Evolutionary conservation across 2,329 filamentous ascomycete genomes (phyloP).

Genomic region (Epichloe bromicola): DNA sequence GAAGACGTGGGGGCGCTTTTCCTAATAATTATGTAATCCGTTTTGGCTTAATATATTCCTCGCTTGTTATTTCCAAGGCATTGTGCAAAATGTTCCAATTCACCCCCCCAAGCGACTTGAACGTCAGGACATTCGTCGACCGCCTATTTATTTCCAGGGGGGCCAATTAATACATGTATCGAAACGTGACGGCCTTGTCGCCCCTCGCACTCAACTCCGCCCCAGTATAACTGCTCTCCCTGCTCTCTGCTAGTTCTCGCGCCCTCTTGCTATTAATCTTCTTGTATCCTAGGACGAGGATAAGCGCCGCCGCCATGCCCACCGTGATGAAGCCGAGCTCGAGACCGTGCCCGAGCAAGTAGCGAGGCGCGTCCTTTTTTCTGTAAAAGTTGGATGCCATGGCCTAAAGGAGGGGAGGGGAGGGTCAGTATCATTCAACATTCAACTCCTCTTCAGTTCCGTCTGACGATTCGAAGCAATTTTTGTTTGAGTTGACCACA

Average conservation of each 20-base stretch:
- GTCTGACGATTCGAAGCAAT: not conserved
- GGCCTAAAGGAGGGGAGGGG: constrained; percentile 25
- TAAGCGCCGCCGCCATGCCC: constrained; percentile 30
- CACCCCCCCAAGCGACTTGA: too few species aligned
- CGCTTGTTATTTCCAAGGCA: too few species aligned
- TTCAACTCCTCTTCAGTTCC: not conserved
- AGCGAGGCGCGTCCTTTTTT: constrained; percentile 31
- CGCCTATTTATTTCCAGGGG: too few species aligned
- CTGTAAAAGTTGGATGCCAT: constrained; percentile 65
- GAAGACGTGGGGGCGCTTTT: too few species aligned
- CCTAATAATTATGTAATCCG: too few species aligned
- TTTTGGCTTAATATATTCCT: too few species aligned
- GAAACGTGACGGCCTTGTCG: constrained; percentile 49
- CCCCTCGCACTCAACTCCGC: constrained; percentile 45
- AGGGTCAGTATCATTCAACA: not conserved
- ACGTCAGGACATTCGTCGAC: too few species aligned
- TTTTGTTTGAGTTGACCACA: not conserved
- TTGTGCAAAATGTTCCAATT: too few species aligned
- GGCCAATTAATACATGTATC: constrained; percentile 37
- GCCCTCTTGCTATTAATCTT: constrained; percentile 46
- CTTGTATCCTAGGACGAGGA: constrained; percentile 37
- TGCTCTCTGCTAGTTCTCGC: constrained; percentile 27
- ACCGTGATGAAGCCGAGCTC: constrained; percentile 35
- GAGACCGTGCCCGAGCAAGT: constrained; percentile 35
- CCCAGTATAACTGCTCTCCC: constrained; percentile 21